Percentiles rank a stretch among this genome's conserved stretches.
Evolutionary conservation across 1,139 yeast species (phyloP).

Genomic region (Hansenula lynferdii): DNA sequence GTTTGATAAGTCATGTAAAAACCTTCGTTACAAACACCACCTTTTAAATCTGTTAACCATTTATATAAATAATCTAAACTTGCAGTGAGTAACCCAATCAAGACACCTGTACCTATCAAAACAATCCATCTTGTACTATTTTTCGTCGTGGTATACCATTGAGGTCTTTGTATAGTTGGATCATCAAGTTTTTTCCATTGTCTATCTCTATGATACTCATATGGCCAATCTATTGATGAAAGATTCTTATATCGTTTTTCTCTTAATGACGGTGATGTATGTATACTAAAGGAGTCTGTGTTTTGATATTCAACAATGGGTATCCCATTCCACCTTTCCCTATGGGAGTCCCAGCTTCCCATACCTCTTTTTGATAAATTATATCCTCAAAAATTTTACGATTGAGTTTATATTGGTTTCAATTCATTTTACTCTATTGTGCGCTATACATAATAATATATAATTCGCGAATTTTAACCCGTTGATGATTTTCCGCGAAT

Average conservation of each 20-base stretch:
- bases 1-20: conserved; percentile 30
- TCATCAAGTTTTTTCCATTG: conserved; percentile 8
- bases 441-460: too few relatives aligned
- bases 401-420: too few relatives aligned
- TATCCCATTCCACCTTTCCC: conserved; percentile 13
- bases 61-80: conserved; percentile 55
- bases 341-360: background rate
- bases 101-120: conserved; percentile 48
- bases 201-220: conserved; percentile 30
- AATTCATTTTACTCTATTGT: too few relatives aligned
- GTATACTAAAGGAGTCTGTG: background rate
- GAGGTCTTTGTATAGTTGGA: conserved; percentile 14
- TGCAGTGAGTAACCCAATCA: conserved; percentile 57
- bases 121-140: conserved; percentile 49
- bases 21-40: conserved; percentile 39
- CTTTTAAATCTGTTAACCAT: conserved; percentile 59
- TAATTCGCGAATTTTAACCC: conserved; percentile 1
- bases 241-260: conserved; percentile 27
- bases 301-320: conserved; percentile 23
- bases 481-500: conserved; percentile 3
- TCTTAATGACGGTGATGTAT: background rate
- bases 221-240: conserved; percentile 37
- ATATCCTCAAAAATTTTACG: too few relatives aligned
- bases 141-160: conserved; percentile 9
- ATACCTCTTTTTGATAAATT: too few relatives aligned